These are phyloP conservation scores for Tillandsia fasciculata DNA, from an alignment of 176 grass and related monocot genomes.

Conservation along the genomic window DNA sequence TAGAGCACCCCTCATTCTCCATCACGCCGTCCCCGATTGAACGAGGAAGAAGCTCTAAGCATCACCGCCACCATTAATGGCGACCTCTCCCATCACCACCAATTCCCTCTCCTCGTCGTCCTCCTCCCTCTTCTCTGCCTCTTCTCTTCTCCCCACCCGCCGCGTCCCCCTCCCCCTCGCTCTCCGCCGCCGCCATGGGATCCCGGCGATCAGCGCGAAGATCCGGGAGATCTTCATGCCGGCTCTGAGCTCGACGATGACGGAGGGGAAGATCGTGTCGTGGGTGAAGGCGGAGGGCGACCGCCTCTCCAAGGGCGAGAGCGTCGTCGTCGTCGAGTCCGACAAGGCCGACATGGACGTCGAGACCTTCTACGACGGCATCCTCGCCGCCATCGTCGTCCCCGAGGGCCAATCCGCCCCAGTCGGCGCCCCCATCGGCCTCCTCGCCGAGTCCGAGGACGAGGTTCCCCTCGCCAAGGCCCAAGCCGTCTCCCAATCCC, in stretches of 20 bases:
- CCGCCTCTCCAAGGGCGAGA: constrained; percentile 75
- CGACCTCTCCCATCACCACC: not conserved
- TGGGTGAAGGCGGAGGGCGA: constrained; percentile 80
- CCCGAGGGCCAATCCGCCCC: constrained; percentile 55
- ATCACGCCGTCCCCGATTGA: not conserved
- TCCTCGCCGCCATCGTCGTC: constrained; percentile 65
- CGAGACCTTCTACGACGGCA: constrained; percentile 88
- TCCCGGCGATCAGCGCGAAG: constrained; percentile 50
- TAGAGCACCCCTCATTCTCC: not conserved
- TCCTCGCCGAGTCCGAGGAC: constrained; percentile 81
- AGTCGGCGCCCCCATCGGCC: constrained; percentile 75
- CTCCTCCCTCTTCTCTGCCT: not conserved
- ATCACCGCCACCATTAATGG: not conserved
- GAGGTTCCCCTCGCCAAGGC: constrained; percentile 49
- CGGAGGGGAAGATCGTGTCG: constrained; percentile 75
- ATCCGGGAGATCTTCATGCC: constrained; percentile 97
- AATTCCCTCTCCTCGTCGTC: not conserved
- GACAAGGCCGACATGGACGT: constrained; percentile 99
- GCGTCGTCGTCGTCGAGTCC: constrained; percentile 85
- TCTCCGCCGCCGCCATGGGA: constrained; percentile 6
- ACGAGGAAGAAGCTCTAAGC: not conserved
- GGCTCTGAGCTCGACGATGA: constrained; percentile 74
- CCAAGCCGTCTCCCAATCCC: constrained; percentile 43
- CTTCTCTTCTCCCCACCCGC: constrained; percentile 11
- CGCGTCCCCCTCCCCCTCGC: constrained; percentile 15